Base-by-base conservation (phyloP, 176 grass and related monocot species). In the Eleusine indica region DNA sequence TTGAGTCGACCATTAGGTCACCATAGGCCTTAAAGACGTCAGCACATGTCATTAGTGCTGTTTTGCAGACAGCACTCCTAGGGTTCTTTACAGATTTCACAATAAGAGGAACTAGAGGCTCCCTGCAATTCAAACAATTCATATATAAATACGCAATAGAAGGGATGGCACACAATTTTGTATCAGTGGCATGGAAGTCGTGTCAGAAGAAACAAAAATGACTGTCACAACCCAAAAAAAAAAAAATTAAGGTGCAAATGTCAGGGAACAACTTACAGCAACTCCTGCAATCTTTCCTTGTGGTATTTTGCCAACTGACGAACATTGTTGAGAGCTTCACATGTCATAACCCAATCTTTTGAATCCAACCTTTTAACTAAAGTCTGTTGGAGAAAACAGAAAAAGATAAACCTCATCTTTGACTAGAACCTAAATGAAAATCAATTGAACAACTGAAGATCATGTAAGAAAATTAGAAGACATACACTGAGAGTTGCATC, bases 1-100 rank as follows among this genome's bases (percentile, higher is more conserved):
- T 73, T 75, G 85, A 94, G 82, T 94, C 91, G 22, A 96, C 67
- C 35, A 96, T 83, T 75, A 83, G 54, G 86, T 99, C 91, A 87
- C 87, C 85, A 58, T 92, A 99, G 68, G 76, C 83, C 83, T 92
- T 96, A 64, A 99, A 99, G 61, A 99, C 94, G 87, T 96, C 93
- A 75, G 91, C 82, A 58, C 90, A 99, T 43, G 96, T 90, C 96
- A 99, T 96, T 66, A 99, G 76, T 61, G 93, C 96, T 17, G 93
- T 96, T 94, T 99, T 99, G 70, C 93, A 95, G 49, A 99, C 86
- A 85, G 96, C 96, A 92, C 96, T 99, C 82, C 96, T 95, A 69
- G 96, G 96, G 83, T 92, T 96, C 85, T 99, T 99, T 43, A 99
- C 74, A 44, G 93, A 95, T 73, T 96, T 99, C 61, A 99, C 96